These are phyloP conservation scores for Penicillium corylophilum DNA, from an alignment of 2,329 filamentous ascomycete species.

Conservation along the genomic window DNA sequence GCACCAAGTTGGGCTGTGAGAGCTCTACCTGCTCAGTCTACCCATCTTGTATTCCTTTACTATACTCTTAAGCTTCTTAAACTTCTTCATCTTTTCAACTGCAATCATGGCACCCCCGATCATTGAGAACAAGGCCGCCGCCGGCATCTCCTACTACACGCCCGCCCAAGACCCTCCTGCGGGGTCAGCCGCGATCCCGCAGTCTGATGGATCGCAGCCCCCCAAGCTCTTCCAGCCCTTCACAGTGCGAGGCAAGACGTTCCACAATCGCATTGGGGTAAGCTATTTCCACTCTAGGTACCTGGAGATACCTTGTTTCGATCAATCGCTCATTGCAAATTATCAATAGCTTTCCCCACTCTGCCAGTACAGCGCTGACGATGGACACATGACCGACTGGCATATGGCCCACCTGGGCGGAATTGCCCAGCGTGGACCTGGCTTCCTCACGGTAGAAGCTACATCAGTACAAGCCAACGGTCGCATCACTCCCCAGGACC, in stretches of 20 bases:
- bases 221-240: slow-evolving; percentile 61
- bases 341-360: slow-evolving; percentile 54
- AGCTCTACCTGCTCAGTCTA: too few relatives aligned
- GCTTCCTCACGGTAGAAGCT: slow-evolving; percentile 73
- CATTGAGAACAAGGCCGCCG: slow-evolving; percentile 38
- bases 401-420: slow-evolving; percentile 80
- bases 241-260: slow-evolving; percentile 57
- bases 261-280: slow-evolving; percentile 67
- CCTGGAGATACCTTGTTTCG: neutral
- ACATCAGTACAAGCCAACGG: slow-evolving; percentile 73
- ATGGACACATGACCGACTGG: slow-evolving; percentile 75
- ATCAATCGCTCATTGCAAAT: neutral
- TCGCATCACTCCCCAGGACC: slow-evolving; percentile 67
- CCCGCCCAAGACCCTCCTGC: slow-evolving; percentile 38
- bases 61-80: too few relatives aligned
- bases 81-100: neutral
- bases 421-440: slow-evolving; percentile 72
- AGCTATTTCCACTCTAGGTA: slow-evolving; percentile 8
- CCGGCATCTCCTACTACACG: slow-evolving; percentile 45
- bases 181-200: slow-evolving; percentile 41
- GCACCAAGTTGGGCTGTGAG: too few relatives aligned
- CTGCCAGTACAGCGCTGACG: slow-evolving; percentile 66
- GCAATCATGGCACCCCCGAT: slow-evolving; percentile 17
- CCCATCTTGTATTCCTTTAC: too few relatives aligned
- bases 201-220: slow-evolving; percentile 38